A percentile compares a stretch with the other conserved stretches of the same genome.
Conservation (phyloP, 352 stramenopile genomes). For the Phytophthora pisi region DNA sequence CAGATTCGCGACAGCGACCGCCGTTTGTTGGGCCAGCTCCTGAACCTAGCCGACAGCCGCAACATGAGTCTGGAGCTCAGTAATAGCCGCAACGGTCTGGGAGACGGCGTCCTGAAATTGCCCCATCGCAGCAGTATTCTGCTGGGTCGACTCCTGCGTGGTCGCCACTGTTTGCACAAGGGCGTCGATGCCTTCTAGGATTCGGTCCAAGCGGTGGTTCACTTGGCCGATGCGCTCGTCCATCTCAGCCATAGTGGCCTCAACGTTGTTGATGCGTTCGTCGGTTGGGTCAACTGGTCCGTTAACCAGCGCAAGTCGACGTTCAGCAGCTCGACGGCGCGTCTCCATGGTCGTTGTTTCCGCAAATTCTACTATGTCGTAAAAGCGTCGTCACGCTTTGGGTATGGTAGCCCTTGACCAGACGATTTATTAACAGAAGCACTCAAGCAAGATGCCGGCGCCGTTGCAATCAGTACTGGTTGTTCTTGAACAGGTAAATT, state of each 20-base stretch:
- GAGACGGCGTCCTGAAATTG: slow-evolving; percentile 2
- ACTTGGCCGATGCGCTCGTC: slow-evolving; percentile 9
- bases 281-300: slow-evolving; percentile 1
- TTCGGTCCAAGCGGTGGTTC: slow-evolving; percentile 9
- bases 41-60: slow-evolving; percentile 2
- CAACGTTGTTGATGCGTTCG: neutral
- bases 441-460: no score
- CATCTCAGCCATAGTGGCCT: neutral
- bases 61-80: neutral
- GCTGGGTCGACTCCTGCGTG: neutral
- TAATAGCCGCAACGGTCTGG: slow-evolving; percentile 3
- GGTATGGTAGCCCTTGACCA: no score
- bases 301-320: slow-evolving; percentile 1
- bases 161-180: slow-evolving; percentile 2
- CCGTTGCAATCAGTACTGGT: no score
- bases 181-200: slow-evolving; percentile 11
- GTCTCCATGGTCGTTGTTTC: slow-evolving; percentile 17
- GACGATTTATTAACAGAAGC: no score
- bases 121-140: slow-evolving; percentile 1
- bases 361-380: slow-evolving; percentile 24
- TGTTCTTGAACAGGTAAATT: no score
- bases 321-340: neutral
- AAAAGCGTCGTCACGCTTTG: no score
- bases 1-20: slow-evolving; percentile 2
- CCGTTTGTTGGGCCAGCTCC: slow-evolving; percentile 8